Conservation (phyloP, 2,329 filamentous ascomycete species). For the Thelonectria discophora region DNA sequence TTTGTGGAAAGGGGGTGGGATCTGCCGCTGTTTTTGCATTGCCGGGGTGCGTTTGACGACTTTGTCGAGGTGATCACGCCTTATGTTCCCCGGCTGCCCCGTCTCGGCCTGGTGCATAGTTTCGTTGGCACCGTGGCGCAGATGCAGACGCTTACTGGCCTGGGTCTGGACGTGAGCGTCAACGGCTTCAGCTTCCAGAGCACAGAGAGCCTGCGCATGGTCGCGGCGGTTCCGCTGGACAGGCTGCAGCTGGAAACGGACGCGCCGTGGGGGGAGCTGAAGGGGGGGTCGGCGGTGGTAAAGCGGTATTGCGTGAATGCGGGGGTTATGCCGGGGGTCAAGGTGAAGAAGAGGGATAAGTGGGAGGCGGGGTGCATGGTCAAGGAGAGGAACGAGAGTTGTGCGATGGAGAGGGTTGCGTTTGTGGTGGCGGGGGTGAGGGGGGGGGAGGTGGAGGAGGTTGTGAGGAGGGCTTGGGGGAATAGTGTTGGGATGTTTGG, state of each 20-base stretch:
- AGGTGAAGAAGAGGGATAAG: constrained; percentile 60
- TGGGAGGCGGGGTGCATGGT: constrained; percentile 57
- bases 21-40: constrained; percentile 40
- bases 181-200: constrained; percentile 57
- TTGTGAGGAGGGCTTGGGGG: constrained; percentile 50
- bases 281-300: constrained; percentile 40
- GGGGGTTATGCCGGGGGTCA: constrained; percentile 49
- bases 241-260: constrained; percentile 42
- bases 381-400: constrained; percentile 62
- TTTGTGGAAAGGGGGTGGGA: constrained; percentile 40
- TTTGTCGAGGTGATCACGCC: constrained; percentile 49
- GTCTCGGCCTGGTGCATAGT: constrained; percentile 39
- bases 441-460: constrained; percentile 52
- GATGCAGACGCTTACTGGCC: constrained; percentile 38
- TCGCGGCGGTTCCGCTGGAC: constrained; percentile 34
- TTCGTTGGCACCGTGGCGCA: constrained; percentile 37
- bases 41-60: constrained; percentile 41
- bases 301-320: constrained; percentile 54
- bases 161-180: constrained; percentile 46
- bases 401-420: constrained; percentile 56
- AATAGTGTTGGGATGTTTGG: constrained; percentile 49
- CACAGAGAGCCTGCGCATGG: constrained; percentile 38
- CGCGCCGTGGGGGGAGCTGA: constrained; percentile 42
- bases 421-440: constrained; percentile 59
- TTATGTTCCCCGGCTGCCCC: constrained; percentile 45